Evolutionary conservation across 2,329 filamentous ascomycete genomes (phyloP).

Genomic region (Mollisiaceae sp.): DNA sequence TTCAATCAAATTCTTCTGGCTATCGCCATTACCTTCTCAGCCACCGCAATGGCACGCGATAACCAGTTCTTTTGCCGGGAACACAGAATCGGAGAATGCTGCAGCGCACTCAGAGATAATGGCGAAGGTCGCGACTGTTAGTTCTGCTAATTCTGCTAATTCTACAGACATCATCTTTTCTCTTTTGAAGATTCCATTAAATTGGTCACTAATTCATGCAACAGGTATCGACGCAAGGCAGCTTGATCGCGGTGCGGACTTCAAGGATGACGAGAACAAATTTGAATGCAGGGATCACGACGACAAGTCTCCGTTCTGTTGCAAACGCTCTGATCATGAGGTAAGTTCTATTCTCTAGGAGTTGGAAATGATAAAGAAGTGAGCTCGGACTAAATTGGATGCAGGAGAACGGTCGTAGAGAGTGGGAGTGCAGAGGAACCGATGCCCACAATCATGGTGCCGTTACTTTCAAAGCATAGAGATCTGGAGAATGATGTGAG

Average conservation of each 20-base stretch:
- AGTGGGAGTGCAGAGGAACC: too few species aligned
- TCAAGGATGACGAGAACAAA: constrained; percentile 8
- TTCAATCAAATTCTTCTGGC: constrained; percentile 6
- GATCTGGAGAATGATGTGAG: too few species aligned
- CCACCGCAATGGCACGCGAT: not conserved
- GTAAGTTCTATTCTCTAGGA: not conserved
- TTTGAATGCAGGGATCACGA: not conserved
- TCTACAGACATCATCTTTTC: not conserved
- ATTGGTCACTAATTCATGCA: not conserved
- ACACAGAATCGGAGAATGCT: not conserved
- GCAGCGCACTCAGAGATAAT: not conserved
- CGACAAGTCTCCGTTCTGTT: constrained; percentile 2
- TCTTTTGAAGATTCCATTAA: not conserved
- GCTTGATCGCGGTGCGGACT: not conserved
- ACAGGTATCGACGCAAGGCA: not conserved
- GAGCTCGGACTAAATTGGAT: not conserved
- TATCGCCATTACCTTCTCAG: not conserved
- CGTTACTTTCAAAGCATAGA: too few species aligned
- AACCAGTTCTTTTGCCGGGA: not conserved
- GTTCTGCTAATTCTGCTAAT: not conserved
- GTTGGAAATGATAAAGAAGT: not conserved
- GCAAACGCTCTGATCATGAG: not conserved
- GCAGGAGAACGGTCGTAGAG: not conserved
- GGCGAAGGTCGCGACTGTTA: not conserved
- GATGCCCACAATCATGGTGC: too few species aligned